Conservation (phyloP, 768 basidiomycete species). For the Podaxis rugospora region DNA sequence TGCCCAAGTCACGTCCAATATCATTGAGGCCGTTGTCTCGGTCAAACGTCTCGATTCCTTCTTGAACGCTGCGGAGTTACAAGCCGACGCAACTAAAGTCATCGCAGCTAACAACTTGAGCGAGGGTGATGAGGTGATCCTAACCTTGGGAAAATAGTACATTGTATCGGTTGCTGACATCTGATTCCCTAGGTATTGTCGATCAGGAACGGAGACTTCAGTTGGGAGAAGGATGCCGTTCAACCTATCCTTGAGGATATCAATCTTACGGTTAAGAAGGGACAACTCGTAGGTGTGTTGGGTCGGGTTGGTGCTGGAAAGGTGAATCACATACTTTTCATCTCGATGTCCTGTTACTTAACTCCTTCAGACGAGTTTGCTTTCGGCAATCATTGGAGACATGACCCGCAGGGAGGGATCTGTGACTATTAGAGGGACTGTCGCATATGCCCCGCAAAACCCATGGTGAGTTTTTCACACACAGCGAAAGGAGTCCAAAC, state of each 20-base stretch:
- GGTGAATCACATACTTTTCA: constrained; percentile 30
- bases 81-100: constrained; percentile 66
- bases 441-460: constrained; percentile 85
- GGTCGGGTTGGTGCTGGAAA: constrained; percentile 93
- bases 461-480: constrained; percentile 56
- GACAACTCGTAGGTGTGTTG: constrained; percentile 79
- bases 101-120: constrained; percentile 36
- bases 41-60: constrained; percentile 75
- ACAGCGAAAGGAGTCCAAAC: not conserved
- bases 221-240: constrained; percentile 58
- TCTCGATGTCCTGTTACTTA: not conserved
- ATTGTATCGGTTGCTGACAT: not conserved
- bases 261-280: constrained; percentile 69
- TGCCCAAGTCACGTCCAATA: constrained; percentile 67
- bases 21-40: constrained; percentile 85
- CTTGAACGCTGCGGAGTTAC: constrained; percentile 75
- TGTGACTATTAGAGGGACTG: constrained; percentile 59
- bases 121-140: constrained; percentile 55
- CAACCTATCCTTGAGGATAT: constrained; percentile 75
- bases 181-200: constrained; percentile 45
- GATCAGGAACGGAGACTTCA: constrained; percentile 76
- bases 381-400: constrained; percentile 83
- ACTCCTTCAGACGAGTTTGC: constrained; percentile 53
- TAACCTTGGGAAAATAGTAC: not conserved
- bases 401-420: constrained; percentile 77